Percentiles rank a stretch among this genome's conserved stretches.
Evolutionary conservation across 116 monocot genomes (phyloP).

Genomic region (Phalaenopsis hybrid): DNA sequence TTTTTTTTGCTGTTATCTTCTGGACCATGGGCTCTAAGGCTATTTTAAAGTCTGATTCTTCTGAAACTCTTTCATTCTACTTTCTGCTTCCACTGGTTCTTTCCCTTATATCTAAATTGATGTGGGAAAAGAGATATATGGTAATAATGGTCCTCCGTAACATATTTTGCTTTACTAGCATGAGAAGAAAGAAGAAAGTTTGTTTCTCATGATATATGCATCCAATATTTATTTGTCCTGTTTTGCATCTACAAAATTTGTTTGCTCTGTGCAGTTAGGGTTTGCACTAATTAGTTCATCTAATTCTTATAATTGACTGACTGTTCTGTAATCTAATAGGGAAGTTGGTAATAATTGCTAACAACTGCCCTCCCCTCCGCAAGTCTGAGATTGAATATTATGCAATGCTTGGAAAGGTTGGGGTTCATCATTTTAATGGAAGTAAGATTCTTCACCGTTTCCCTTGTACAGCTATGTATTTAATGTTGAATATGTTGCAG

Average conservation of each 20-base stretch:
- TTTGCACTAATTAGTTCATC: not conserved
- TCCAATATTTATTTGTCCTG: not conserved
- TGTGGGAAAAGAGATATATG: not conserved
- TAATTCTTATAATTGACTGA: not conserved
- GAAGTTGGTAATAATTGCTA: conserved; percentile 37
- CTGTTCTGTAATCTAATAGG: conserved; percentile 1
- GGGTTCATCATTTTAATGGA: conserved; percentile 62
- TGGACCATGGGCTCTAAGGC: not conserved
- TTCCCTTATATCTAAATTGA: no score
- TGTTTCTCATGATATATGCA: not conserved
- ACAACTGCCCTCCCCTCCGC: conserved; percentile 57
- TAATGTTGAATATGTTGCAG: no score
- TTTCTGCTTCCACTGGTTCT: not conserved
- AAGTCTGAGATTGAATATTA: conserved; percentile 60
- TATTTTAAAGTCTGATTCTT: not conserved
- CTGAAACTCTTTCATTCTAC: not conserved
- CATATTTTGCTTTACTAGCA: not conserved
- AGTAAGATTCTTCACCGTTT: conserved; percentile 3
- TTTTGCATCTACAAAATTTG: not conserved
- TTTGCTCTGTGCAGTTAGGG: not conserved
- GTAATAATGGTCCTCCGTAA: not conserved
- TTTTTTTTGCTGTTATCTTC: not conserved
- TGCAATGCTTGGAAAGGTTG: conserved; percentile 57
- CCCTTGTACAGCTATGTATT: not conserved
- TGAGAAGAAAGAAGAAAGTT: not conserved